Base-by-base conservation (phyloP, 176 grass and related monocot species). In the Avena sativa region DNA sequence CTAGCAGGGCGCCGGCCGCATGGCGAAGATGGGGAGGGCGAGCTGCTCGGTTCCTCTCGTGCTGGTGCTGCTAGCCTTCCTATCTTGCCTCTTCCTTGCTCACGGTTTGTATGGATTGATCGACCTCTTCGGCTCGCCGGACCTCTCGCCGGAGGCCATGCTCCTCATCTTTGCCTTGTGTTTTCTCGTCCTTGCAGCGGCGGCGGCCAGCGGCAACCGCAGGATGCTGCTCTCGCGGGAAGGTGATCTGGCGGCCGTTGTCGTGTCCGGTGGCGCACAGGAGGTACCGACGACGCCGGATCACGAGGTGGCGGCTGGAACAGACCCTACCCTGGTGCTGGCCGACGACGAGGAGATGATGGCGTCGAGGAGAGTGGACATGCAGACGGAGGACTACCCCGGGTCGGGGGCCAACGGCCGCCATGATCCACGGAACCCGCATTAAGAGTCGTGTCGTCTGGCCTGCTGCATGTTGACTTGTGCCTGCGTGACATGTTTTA, bases 351-450 rank as follows among this genome's bases (percentile, higher is more conserved):
- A 55, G 44, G 36, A 84, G 17, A 32, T n/a, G 47, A 30, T 36
- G 47, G 8, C 38, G 78, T 50, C 38, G 9, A 88, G 82, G 82
- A 84, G 91, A 86, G 52, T 91, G 82, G 87, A 81, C 15, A n/a
- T 96, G 72, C 89, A 96, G 79, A 91, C 85, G 80, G 76, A 96
- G 30, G 94, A 93, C 69, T 96, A 96, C 79, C 94, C 87, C 2
- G 85, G 85, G 15, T 93, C 94, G 5, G 87, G 89, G 9, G 61
- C 94, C 23, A 96, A 96, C 87, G 81, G 74, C 77, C 91, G 91
- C 56, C 94, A 93, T 63, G 89, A 96, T 66, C 94, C 94, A 5
- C 81, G 89, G 76, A 91, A 89, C 48, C 89, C 91, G 74, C 85
- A 91, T 47, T 91, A 81, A 90, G 82, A 81, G 11, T 61, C 30